Base-by-base conservation (phyloP, 2,329 filamentous ascomycete species). In the Hypoxylon sp. region DNA sequence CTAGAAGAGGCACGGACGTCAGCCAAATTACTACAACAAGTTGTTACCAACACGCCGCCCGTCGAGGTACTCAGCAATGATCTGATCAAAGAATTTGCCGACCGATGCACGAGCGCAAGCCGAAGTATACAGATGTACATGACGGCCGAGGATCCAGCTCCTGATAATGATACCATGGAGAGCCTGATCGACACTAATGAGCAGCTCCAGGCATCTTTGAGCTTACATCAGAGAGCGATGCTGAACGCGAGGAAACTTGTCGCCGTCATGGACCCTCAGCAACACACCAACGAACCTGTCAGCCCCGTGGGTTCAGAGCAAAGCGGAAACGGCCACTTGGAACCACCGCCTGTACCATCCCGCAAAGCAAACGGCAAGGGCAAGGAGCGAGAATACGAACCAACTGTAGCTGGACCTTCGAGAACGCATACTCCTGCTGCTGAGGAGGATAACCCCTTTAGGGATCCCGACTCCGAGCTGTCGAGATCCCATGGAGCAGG, bases 131-230 rank as follows among this genome's bases (percentile, higher is more conserved):
- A 97, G 66, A 79, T 79, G 21, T 97, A 95, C 73, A 96, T 97
- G 78, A 79, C 86, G 30, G 83, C 86, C 35, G 86, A 88, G 48
- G 82, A 90, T 67, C 92, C 93, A 0, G 69, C 83, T 1, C 92
- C 93, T 0, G 94, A 97, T 70, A 93, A 96, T 65, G 88, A 96
- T 61, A 97, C 93, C 1, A 91, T 97, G 82, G 86, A 94, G 67
- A 92, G 86, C 9, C 76, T 99, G 55, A 96, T 99, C 65, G 91
- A 97, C 71, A 94, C 91, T 9, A 96, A 96, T 68, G 94, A 97
- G 71, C 89, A 93, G 67, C 78, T 99, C 20, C 89, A 90, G 54
- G 83, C 89, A 32, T 87, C 92, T 0, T 78, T 93, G 29, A 94
- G 86, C 58, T 86, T 91, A 67, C 90, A 97, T 70, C 90, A 96